Percentiles rank a stretch among this genome's conserved stretches.
These are phyloP conservation scores for Medicago truncatula DNA, from an alignment of 306 rosid genomes.

Conservation along the genomic window MtrunA17r5.0-ANR NC_053049.1:45866501-45867000, in stretches of 20 bases:
- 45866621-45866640: slow-evolving; percentile 82
- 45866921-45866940: slow-evolving; percentile 81
- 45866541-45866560: slow-evolving; percentile 79
- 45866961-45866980: slow-evolving; percentile 52
- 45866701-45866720: slow-evolving; percentile 89
- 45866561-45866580: slow-evolving; percentile 56
- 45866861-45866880: slow-evolving; percentile 78
- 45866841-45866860: slow-evolving; percentile 72
- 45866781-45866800: slow-evolving; percentile 81
- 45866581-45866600: slow-evolving; percentile 93
- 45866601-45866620: slow-evolving; percentile 61
- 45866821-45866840: slow-evolving; percentile 75
- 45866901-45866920: slow-evolving; percentile 68
- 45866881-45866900: slow-evolving; percentile 62
- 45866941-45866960: slow-evolving; percentile 75
- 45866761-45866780: slow-evolving; percentile 77
- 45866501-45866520: slow-evolving; percentile 72
- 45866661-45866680: slow-evolving; percentile 72
- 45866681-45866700: slow-evolving; percentile 71
- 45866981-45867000: slow-evolving; percentile 68
- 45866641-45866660: slow-evolving; percentile 78
- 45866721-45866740: slow-evolving; percentile 70
- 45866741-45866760: slow-evolving; percentile 70
- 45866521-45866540: slow-evolving; percentile 68
- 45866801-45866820: slow-evolving; percentile 87